Conservation (phyloP, 164 flowering plant genomes). For the Piper longum region DNA sequence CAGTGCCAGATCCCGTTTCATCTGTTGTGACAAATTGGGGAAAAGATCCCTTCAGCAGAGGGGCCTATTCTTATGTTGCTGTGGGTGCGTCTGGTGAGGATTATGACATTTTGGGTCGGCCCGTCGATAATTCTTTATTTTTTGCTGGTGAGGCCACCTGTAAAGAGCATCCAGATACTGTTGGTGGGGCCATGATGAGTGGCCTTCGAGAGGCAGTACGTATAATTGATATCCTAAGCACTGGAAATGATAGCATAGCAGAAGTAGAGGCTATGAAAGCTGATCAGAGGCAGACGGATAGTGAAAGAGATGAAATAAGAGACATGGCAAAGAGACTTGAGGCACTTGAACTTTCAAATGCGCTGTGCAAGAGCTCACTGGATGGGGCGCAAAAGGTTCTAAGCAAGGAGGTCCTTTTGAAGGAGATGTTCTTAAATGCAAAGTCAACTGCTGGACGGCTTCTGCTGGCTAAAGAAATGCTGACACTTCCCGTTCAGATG, state of each 20-base stretch:
- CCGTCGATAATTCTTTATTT: constrained; percentile 85
- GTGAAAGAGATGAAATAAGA: constrained; percentile 72
- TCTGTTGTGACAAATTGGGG: constrained; percentile 99
- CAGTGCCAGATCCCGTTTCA: constrained; percentile 85
- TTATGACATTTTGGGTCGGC: constrained; percentile 80
- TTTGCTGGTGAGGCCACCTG: constrained; percentile 99
- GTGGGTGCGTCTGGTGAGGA: constrained; percentile 98
- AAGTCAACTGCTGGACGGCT: constrained; percentile 80
- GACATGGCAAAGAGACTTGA: constrained; percentile 78
- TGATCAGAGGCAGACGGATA: constrained; percentile 56
- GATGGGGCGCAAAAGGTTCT: constrained; percentile 34
- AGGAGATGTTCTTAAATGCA: constrained; percentile 68
- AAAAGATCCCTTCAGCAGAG: constrained; percentile 84
- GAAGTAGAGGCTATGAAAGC: constrained; percentile 84
- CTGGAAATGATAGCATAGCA: constrained; percentile 72
- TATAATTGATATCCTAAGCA: constrained; percentile 60
- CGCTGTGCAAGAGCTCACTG: constrained; percentile 41
- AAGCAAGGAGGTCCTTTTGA: constrained; percentile 47
- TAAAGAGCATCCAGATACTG: constrained; percentile 99
- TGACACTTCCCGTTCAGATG: constrained; percentile 56
- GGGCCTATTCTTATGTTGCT: constrained; percentile 98
- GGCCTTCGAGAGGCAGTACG: constrained; percentile 98
- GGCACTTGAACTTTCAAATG: constrained; percentile 63
- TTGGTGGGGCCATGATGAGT: constrained; percentile 99
- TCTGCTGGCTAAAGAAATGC: constrained; percentile 71